A percentile compares a stretch with the other conserved stretches of the same genome.
These are phyloP conservation scores for Yamadazyma friedrichii DNA, from an alignment of 1,139 yeast species.

Conservation along the genomic window DNA sequence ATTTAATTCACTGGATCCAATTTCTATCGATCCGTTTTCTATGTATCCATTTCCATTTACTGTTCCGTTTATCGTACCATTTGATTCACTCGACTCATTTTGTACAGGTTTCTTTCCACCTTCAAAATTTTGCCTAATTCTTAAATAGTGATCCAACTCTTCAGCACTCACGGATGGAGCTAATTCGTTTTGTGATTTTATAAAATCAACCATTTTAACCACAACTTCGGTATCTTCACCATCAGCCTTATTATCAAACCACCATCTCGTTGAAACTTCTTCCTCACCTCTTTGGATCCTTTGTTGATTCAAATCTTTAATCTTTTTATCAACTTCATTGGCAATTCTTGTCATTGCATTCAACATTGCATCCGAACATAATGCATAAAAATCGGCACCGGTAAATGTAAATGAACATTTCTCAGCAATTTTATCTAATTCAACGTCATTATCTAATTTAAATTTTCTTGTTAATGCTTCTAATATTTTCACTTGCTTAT, in stretches of 20 bases:
- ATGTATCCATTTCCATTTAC: background rate
- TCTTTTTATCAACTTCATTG: conserved; percentile 65
- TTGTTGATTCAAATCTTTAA: conserved; percentile 48
- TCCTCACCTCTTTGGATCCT: conserved; percentile 26
- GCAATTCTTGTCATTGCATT: conserved; percentile 95
- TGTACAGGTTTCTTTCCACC: conserved; percentile 33
- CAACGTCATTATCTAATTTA: conserved; percentile 57
- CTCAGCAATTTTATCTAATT: conserved; percentile 59
- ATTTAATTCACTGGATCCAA: too few species aligned
- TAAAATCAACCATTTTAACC: conserved; percentile 72
- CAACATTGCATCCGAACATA: conserved; percentile 91
- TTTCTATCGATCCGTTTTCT: too few species aligned
- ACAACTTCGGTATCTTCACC: conserved; percentile 64
- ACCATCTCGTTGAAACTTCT: conserved; percentile 69
- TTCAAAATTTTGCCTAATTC: conserved; percentile 78
- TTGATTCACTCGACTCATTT: background rate
- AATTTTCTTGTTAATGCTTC: conserved; percentile 89
- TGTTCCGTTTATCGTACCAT: background rate
- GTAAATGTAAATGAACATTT: conserved; percentile 86
- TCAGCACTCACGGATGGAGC: conserved; percentile 86
- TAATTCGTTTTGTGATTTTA: conserved; percentile 67
- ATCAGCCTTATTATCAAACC: conserved; percentile 86
- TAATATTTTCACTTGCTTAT: conserved; percentile 80
- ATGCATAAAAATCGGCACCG: conserved; percentile 96
- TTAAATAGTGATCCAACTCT: conserved; percentile 77